A percentile compares a stretch with the other conserved stretches of the same genome.
Conservation (phyloP, 345 rosid genomes). For the Limnanthes douglasii region DNA sequence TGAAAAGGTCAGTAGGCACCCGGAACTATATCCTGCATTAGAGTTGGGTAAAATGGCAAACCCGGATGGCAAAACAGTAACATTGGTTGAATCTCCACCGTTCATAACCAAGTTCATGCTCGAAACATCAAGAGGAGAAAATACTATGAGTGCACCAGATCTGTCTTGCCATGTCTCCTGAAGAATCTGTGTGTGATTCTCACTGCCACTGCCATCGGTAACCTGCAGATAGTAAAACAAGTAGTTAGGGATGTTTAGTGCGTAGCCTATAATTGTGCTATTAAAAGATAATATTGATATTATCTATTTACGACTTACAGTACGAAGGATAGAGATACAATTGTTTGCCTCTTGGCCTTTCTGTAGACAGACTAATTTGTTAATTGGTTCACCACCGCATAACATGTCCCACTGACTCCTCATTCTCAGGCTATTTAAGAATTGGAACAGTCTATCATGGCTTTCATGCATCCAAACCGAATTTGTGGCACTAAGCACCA, state of each 20-base stretch:
- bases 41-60: conserved; percentile 41
- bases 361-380: conserved; percentile 23
- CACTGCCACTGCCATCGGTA: conserved; percentile 12
- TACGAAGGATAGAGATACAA: conserved; percentile 34
- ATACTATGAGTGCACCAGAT: conserved; percentile 41
- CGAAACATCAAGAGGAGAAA: conserved; percentile 43
- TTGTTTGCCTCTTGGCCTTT: conserved; percentile 25
- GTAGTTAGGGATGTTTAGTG: not conserved
- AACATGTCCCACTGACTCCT: conserved; percentile 54
- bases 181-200: conserved; percentile 32
- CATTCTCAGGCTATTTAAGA: conserved; percentile 25
- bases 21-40: no score
- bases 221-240: conserved; percentile 21
- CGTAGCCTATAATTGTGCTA: not conserved
- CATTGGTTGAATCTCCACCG: conserved; percentile 28
- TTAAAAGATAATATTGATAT: not conserved
- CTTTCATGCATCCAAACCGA: conserved; percentile 52
- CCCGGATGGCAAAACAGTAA: conserved; percentile 47
- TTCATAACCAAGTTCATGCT: conserved; percentile 24
- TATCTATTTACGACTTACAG: conserved; percentile 22
- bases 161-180: conserved; percentile 56
- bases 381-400: conserved; percentile 29
- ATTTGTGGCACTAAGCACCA: conserved; percentile 40
- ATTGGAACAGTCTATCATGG: conserved; percentile 41
- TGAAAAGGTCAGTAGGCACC: no score